Evolutionary conservation across 345 rosid species (phyloP), one percentile per base, ranked within the genome.

Genomic region (Linum trigynum): DNA sequence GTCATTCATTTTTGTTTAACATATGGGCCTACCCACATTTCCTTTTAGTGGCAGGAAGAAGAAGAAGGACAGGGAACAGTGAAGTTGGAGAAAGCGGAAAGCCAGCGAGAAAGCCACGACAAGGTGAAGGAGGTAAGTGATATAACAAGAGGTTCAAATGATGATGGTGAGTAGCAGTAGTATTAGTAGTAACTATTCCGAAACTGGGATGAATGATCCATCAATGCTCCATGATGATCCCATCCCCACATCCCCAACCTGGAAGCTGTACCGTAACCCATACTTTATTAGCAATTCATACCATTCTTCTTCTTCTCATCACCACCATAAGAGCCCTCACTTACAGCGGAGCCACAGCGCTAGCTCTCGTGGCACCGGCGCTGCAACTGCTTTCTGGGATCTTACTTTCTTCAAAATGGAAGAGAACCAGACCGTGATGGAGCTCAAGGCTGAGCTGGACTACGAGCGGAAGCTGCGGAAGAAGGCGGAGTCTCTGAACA

Each of bases 191-290:
- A 23, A 23, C 1, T 23, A 74, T 75, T 75, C 74, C 61, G 77
- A 74, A 11, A 68, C 42, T 74, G 61, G 75, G 59, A 58, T 59
- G 62, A 67, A 60, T 67, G 74, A 73, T 17, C 8, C 61, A 17
- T 59, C 72, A 38, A 65, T 42, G 58, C 68, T 67, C 70, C 45
- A 41, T 63, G 76, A 80, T 48, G 67, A 64, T 68, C 69, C 63
- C 72, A 81, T 68, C 79, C 77, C 79, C 67, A 56, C 86, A 43
- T 69, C 72, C 73, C 79, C 84, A 37, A 78, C 79, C 77, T 87
- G 96, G 96, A 87, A 83, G 76, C 82, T 84, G 68, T 88, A 91
- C 75, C 78, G 81, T 3, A 88, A 91, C 50, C 92, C 97, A 32
- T 83, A 78, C 38, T 57, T 17, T 16, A 57, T n/a, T 17, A 6